phyloP scores from a whole-genome alignment of 805 yeast species.

The Saccharomycopsis microspora region DNA sequence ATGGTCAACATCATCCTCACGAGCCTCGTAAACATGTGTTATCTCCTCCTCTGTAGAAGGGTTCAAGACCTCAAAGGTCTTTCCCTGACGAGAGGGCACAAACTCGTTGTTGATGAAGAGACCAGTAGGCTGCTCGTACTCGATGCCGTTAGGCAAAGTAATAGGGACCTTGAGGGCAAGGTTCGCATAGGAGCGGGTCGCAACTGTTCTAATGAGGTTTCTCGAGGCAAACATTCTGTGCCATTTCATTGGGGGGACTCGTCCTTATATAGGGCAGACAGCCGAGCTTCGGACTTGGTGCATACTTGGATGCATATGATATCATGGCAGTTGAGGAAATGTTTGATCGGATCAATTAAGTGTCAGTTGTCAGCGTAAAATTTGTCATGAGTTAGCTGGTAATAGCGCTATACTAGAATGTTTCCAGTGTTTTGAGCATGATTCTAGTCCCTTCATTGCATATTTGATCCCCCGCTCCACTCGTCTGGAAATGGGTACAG shows the following conservation, averaged over 20 bases:
- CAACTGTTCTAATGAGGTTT: neutral
- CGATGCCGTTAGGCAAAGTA: slow-evolving; percentile 52
- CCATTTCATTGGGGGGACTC: neutral
- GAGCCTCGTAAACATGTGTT: slow-evolving; percentile 45
- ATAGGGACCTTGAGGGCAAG: slow-evolving; percentile 19
- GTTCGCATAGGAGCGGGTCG: neutral
- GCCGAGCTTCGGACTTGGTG: no score
- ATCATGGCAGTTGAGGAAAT: neutral
- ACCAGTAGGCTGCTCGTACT: slow-evolving; percentile 76
- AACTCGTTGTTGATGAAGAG: slow-evolving; percentile 73
- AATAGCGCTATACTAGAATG: neutral
- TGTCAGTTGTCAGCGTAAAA: neutral
- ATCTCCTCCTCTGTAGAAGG: slow-evolving; percentile 58
- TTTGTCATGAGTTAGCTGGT: neutral
- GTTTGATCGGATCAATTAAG: neutral
- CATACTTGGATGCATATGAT: neutral
- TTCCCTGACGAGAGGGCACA: slow-evolving; percentile 41
- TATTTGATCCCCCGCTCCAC: no score
- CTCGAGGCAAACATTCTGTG: neutral
- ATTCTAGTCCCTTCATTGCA: no score
- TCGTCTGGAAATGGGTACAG: no score
- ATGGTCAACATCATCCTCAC: slow-evolving; percentile 51
- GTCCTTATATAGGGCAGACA: no score
- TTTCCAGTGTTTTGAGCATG: no score
- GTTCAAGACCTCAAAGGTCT: slow-evolving; percentile 43